Base-by-base conservation (phyloP, 371 early-diverging fungal species). In the Rhizomucor pusillus region DNA sequence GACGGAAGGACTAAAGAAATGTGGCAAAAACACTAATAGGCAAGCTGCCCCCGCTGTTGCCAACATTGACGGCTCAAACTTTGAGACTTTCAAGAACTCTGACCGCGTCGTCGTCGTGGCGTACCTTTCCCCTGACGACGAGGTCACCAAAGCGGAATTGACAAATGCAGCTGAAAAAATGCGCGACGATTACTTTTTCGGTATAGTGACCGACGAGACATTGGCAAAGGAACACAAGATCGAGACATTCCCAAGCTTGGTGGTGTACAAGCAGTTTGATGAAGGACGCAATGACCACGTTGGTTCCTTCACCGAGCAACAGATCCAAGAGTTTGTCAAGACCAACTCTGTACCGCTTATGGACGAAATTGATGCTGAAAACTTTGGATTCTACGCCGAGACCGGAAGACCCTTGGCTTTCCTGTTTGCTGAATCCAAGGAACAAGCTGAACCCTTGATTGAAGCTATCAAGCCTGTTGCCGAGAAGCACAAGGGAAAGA, bases 31-130 rank as follows among this genome's bases (percentile, higher is more conserved):
- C 41, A 19, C 35, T 35, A 22, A 33, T 65, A 85, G 85, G 59
- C 91, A 90, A 78, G 63, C 76, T 46, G 80, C 87, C 37, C 95
- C 98, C 53, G 81, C 93, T 37, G 66, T 95, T 51, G 74, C 89
- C 37, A 77, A 77, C 24, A 63, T 97, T 43, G 73, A 68, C 22
- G 67, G 82, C 34, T 85, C 82, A 34, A 79, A 75, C 64, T 78
- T 94, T 62, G 81, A 78, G 29, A 69, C 77, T 11, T 95, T 96
- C 77, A 70, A 86, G 55, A 69, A 65, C 40, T 82, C 88, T 24
- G 94, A 94, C 73, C 87, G 87, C 57, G 91, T 93, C 18, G 95
- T 93, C 40, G 77, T 97, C 52, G 77, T 97, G 45, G 97, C 86
- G 52, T 90, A 84, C 77, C 82, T 88, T 57, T 66, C 71, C 39